Percentiles rank a stretch among this genome's conserved stretches.
Conservation (phyloP, 1,284 basidiomycete genomes). For the Pisolithus thermaeus region DNA sequence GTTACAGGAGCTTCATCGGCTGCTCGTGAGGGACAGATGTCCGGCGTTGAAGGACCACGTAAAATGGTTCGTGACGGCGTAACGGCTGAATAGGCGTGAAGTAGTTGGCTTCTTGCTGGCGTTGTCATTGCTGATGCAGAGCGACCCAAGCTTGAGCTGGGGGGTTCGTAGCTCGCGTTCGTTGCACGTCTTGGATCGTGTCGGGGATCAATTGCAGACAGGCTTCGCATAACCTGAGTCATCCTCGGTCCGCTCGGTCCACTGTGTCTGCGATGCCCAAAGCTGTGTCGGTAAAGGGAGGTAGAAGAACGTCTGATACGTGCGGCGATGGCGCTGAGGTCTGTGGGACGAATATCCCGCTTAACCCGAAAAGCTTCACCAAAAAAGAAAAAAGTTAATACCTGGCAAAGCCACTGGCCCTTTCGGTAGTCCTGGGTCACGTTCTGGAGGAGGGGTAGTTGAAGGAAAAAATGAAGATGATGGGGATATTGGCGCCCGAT, state of each 20-base stretch:
- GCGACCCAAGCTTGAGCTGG: slow-evolving; percentile 12
- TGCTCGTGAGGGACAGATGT: slow-evolving; percentile 7
- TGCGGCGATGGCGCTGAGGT: slow-evolving; percentile 8
- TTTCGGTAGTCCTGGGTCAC: slow-evolving; percentile 8
- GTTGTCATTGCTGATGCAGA: slow-evolving; percentile 13
- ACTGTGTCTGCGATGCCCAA: slow-evolving; percentile 11
- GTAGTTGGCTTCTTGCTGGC: slow-evolving; percentile 3
- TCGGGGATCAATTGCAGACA: slow-evolving; percentile 19
- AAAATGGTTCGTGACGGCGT: slow-evolving; percentile 16
- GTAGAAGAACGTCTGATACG: slow-evolving; percentile 9
- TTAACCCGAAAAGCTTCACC: background rate
- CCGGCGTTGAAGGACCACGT: slow-evolving; percentile 8
- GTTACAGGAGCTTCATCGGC: slow-evolving; percentile 25
- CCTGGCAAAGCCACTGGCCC: slow-evolving; percentile 25
- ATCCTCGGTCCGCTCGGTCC: slow-evolving; percentile 10
- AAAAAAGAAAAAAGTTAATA: slow-evolving; percentile 5
- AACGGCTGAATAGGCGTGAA: slow-evolving; percentile 14
- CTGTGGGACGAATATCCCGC: slow-evolving; percentile 7
- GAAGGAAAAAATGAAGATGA: slow-evolving; percentile 31
- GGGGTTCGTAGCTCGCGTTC: slow-evolving; percentile 9
- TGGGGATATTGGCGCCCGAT: slow-evolving; percentile 15
- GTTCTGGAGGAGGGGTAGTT: slow-evolving; percentile 18
- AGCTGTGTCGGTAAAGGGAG: slow-evolving; percentile 19
- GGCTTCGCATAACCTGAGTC: slow-evolving; percentile 22
- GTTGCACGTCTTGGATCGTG: slow-evolving; percentile 8